Conservation (phyloP, 2,329 filamentous ascomycete species). For the Chaetomium strumarium region DNA sequence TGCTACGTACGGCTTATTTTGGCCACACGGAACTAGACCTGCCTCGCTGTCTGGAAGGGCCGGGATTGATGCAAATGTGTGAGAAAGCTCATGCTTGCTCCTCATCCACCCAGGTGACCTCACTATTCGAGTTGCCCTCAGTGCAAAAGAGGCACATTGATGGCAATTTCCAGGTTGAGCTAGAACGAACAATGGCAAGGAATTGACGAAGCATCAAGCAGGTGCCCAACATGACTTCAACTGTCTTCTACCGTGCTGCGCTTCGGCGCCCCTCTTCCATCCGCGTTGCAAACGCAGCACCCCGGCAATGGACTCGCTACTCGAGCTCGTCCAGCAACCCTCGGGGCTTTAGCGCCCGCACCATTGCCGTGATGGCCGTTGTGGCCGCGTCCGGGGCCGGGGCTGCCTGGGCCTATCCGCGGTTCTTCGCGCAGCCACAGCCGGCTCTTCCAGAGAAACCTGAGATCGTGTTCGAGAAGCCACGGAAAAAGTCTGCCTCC, state of each 20-base stretch:
- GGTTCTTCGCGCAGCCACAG: conserved; percentile 29
- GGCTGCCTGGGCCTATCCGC: conserved; percentile 20
- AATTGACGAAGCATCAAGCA: not conserved
- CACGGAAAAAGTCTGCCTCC: conserved; percentile 48
- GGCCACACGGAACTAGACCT: no score
- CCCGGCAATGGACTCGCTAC: conserved; percentile 18
- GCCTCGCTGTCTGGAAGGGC: no score
- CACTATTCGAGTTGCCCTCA: not conserved
- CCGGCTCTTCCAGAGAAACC: conserved; percentile 34
- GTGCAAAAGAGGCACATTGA: not conserved
- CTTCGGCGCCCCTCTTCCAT: conserved; percentile 9
- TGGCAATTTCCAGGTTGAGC: no score
- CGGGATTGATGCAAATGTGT: not conserved
- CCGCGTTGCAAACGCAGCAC: not conserved
- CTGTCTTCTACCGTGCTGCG: conserved; percentile 15
- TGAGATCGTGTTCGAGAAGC: conserved; percentile 62
- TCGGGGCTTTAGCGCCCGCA: conserved; percentile 2
- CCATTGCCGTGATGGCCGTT: conserved; percentile 16
- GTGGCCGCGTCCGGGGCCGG: conserved; percentile 18
- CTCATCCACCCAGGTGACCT: conserved; percentile 6
- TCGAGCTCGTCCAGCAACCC: conserved; percentile 8
- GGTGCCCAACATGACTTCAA: conserved; percentile 15
- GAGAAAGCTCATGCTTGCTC: conserved; percentile 7
- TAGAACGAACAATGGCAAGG: not conserved
- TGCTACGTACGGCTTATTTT: no score